phyloP scores from a whole-genome alignment of 1,139 yeast genomes.

The Nadsonia starkeyi-henricii region DNA sequence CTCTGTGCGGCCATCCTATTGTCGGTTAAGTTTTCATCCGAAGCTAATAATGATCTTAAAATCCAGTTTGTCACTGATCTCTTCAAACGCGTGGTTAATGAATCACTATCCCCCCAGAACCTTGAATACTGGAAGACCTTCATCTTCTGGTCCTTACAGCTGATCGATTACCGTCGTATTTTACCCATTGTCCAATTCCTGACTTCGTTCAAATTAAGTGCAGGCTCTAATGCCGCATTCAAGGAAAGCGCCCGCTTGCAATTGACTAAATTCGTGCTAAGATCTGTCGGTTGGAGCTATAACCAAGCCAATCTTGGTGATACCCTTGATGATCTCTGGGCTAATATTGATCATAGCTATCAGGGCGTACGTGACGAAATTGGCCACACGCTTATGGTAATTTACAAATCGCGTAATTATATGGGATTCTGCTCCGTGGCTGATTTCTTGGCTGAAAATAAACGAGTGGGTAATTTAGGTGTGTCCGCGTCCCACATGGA shows the following conservation, averaged over 20 bases:
- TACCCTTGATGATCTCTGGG: constrained; percentile 35
- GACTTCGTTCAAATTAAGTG: constrained; percentile 34
- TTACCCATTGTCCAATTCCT: constrained; percentile 38
- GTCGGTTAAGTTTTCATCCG: constrained; percentile 13
- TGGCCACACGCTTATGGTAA: constrained; percentile 47
- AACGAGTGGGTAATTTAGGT: constrained; percentile 25
- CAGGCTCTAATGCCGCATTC: constrained; percentile 48
- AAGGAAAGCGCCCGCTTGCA: constrained; percentile 35
- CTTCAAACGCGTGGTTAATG: constrained; percentile 36
- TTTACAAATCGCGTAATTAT: constrained; percentile 27
- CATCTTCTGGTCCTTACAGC: constrained; percentile 44
- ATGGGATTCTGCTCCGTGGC: constrained; percentile 25
- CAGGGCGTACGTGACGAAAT: constrained; percentile 62
- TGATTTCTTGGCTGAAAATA: constrained; percentile 31
- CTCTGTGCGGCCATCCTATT: constrained; percentile 21
- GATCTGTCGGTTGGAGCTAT: constrained; percentile 43
- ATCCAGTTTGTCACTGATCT: constrained; percentile 38
- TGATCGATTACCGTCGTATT: constrained; percentile 43
- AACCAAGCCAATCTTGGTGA: constrained; percentile 32
- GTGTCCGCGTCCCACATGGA: constrained; percentile 19
- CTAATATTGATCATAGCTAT: constrained; percentile 47
- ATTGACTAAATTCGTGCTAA: background rate
- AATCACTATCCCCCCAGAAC: constrained; percentile 66
- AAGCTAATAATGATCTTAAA: constrained; percentile 12
- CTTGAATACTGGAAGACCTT: constrained; percentile 65